Evolutionary conservation across 129 eudicot species (phyloP).

Genomic region (Gnaphalium uliginosum): DNA sequence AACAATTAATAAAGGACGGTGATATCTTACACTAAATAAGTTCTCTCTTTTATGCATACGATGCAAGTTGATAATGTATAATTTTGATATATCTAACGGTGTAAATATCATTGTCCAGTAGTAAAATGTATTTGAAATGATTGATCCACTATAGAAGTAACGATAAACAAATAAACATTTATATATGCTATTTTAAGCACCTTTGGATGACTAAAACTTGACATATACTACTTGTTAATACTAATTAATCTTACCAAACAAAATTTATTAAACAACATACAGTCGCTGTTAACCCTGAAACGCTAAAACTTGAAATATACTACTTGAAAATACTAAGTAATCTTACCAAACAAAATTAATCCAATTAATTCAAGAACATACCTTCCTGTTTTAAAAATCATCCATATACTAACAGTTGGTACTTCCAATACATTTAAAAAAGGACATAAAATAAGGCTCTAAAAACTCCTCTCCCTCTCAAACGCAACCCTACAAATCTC

Average conservation of each 20-base stretch:
- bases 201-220: neutral
- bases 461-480: slow-evolving; percentile 17
- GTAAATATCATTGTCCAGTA: too few relatives aligned
- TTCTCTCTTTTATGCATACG: too few relatives aligned
- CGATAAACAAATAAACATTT: too few relatives aligned
- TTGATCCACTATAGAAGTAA: neutral
- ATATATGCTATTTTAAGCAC: too few relatives aligned
- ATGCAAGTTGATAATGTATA: neutral
- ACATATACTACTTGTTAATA: neutral
- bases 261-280: neutral
- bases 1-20: too few relatives aligned
- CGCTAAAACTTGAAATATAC: neutral
- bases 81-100: too few relatives aligned
- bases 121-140: too few relatives aligned
- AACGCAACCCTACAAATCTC: slow-evolving; percentile 43
- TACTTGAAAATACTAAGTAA: neutral
- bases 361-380: slow-evolving; percentile 7
- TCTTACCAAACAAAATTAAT: slow-evolving; percentile 3
- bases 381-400: slow-evolving; percentile 2
- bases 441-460: neutral
- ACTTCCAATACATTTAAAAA: slow-evolving; percentile 13
- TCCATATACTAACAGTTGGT: slow-evolving; percentile 10
- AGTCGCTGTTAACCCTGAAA: neutral
- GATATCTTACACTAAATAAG: too few relatives aligned
- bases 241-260: neutral